Evolutionary conservation across 2,329 filamentous ascomycete genomes (phyloP), one percentile per base, ranked within the genome.

Genomic region (Diaporthe sp.): DNA sequence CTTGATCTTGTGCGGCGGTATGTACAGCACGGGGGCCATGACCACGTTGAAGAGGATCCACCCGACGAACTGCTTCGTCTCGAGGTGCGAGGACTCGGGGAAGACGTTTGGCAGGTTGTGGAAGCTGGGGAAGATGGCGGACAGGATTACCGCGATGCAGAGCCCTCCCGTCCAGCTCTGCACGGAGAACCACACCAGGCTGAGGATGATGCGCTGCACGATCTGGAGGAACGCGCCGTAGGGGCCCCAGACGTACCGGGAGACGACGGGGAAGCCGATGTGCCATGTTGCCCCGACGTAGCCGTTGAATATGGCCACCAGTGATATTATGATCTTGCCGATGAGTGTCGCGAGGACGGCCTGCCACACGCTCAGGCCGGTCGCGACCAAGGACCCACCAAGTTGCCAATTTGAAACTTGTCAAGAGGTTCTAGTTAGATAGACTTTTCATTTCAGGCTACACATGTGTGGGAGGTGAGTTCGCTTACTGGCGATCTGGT

Each of bases 241-340:
- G 76, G 86, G 81, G 22, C 86, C 86, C 83, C 84, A 87, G 39
- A 84, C 80, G 31, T 82, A 81, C 9, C 86, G 81, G 15, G 82
- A 81, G 9, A 83, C 80, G 19, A 88, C 84, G 0, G 86, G 83
- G 55, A 86, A 88, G 10, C 84, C 84, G 44, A 87, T 84, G 75
- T 87, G 85, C 78, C 84, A 86, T 68, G 82, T 79, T 8, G 84
- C 85, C 25, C 84, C 85, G 22, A 84, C 82, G 37, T 80, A 81
- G 60, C 84, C 85, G 53, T 83, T 84, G 51, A 81, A 76, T 57
- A 84, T 82, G 15, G 83, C 82, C 42, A 85, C 80, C 34, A 80
- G 58, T 22, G 82, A 81, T 62, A 74, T 74, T 73, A 85, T 80
- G 71, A 83, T 76, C 77, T 87, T 85, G 13, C 83, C 85, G 46